Evolutionary conservation across 208 protist species (phyloP).

Genomic region (Trypanosoma lewisi): DNA sequence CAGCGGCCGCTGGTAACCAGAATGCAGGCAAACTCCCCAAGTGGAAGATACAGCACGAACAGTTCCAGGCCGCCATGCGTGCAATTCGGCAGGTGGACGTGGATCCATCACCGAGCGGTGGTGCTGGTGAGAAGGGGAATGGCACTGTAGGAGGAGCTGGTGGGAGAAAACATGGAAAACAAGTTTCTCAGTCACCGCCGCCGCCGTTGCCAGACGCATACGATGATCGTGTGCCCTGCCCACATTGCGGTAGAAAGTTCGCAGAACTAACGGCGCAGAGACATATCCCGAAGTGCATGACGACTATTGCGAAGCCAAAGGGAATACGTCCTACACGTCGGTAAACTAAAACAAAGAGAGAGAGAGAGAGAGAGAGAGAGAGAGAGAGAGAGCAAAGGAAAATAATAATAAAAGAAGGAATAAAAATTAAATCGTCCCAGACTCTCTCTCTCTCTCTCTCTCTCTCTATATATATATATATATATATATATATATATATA

Average conservation of each 20-base stretch:
- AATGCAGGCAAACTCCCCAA: slow-evolving; percentile 67
- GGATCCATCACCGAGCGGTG: background rate
- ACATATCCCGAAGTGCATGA: slow-evolving; percentile 90
- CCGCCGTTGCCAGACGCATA: slow-evolving; percentile 48
- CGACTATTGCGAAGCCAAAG: slow-evolving; percentile 85
- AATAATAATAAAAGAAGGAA: slow-evolving; percentile 1
- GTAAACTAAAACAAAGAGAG: slow-evolving; percentile 4
- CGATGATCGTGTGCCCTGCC: slow-evolving; percentile 84
- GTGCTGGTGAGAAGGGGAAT: background rate
- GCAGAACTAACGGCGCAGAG: slow-evolving; percentile 69
- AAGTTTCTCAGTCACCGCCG: slow-evolving; percentile 5
- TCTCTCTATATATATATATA: background rate
- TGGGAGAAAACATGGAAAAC: slow-evolving; percentile 3
- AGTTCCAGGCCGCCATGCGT: slow-evolving; percentile 88
- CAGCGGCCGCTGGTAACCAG: background rate
- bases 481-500: slow-evolving; percentile 25
- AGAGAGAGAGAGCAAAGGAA: background rate
- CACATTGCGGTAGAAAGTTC: slow-evolving; percentile 90
- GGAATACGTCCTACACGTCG: slow-evolving; percentile 64
- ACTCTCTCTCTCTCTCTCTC: background rate
- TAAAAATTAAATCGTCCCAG: slow-evolving; percentile 4
- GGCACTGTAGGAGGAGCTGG: background rate
- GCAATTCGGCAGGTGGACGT: slow-evolving; percentile 47
- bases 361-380: background rate
- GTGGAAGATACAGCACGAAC: slow-evolving; percentile 90